phyloP scores from a whole-genome alignment of 2,329 filamentous ascomycete genomes.

The Pezicula neosporulosa region DNA sequence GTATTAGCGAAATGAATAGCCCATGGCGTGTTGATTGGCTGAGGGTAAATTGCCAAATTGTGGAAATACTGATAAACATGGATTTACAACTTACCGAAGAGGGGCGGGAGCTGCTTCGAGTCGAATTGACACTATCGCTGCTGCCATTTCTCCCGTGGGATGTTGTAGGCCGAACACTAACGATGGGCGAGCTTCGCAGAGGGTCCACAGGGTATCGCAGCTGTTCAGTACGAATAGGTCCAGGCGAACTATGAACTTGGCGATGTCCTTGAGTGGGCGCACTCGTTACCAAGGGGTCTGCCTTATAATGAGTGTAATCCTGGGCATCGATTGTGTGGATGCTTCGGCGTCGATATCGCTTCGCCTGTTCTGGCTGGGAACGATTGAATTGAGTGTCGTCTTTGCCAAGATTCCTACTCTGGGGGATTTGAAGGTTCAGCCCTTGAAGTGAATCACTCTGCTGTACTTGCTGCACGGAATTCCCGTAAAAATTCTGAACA shows the following conservation, averaged over 20 bases:
- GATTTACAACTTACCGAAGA: conserved; percentile 56
- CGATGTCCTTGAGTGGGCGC: conserved; percentile 23
- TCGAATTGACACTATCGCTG: conserved; percentile 61
- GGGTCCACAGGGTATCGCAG: conserved; percentile 27
- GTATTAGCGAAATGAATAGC: conserved; percentile 24
- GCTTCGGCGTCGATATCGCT: conserved; percentile 78
- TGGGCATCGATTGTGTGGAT: conserved; percentile 61
- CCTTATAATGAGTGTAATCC: conserved; percentile 11
- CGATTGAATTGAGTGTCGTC: conserved; percentile 49
- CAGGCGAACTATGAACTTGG: conserved; percentile 25
- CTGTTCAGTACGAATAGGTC: conserved; percentile 25
- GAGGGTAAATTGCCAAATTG: conserved; percentile 25
- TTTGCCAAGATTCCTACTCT: conserved; percentile 11
- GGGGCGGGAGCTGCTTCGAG: conserved; percentile 56
- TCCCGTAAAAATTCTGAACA: conserved; percentile 52
- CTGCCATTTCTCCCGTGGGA: conserved; percentile 46
- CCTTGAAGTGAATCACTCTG: conserved; percentile 18
- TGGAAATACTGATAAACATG: conserved; percentile 14
- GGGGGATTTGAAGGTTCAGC: conserved; percentile 23
- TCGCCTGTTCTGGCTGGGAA: conserved; percentile 60
- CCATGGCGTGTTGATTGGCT: conserved; percentile 22
- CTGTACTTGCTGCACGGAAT: conserved; percentile 31
- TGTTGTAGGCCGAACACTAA: conserved; percentile 19
- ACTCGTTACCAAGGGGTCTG: conserved; percentile 9
- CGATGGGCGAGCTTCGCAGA: conserved; percentile 27